Evolutionary conservation across 2,329 filamentous ascomycete species (phyloP).

Genomic region (Aschersonia sp.): DNA sequence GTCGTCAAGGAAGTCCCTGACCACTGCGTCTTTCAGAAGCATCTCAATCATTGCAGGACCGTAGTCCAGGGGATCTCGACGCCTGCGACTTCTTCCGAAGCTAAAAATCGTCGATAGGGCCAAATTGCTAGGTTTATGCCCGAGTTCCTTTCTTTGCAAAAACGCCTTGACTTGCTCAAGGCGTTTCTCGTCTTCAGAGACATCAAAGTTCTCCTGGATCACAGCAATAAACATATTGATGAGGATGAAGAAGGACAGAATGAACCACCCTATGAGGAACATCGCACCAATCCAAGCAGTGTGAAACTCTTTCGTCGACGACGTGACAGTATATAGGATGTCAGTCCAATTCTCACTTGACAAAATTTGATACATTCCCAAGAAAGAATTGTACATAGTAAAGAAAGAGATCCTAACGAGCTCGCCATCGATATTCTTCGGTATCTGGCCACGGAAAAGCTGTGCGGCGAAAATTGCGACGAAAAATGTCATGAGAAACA

Average conservation of each 20-base stretch:
- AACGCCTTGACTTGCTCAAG: conserved; percentile 93
- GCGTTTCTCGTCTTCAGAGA: conserved; percentile 95
- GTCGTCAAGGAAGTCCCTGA: conserved; percentile 87
- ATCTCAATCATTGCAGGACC: conserved; percentile 88
- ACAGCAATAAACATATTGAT: conserved; percentile 99
- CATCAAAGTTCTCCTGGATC: conserved; percentile 98
- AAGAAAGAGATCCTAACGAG: conserved; percentile 62
- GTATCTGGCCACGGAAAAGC: conserved; percentile 78
- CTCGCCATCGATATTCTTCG: conserved; percentile 43
- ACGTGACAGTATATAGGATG: conserved; percentile 71
- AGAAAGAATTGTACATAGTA: conserved; percentile 87
- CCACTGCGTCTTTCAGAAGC: conserved; percentile 90
- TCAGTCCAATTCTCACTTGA: conserved; percentile 94
- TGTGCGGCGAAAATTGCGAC: conserved; percentile 88
- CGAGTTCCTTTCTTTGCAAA: conserved; percentile 77
- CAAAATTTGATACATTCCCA: conserved; percentile 94
- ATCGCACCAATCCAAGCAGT: conserved; percentile 89
- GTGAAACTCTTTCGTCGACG: conserved; percentile 45
- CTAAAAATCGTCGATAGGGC: conserved; percentile 59
- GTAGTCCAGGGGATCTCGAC: conserved; percentile 77
- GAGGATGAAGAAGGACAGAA: conserved; percentile 85
- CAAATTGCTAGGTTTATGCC: conserved; percentile 56
- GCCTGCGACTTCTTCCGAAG: conserved; percentile 41
- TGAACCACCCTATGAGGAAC: conserved; percentile 92
- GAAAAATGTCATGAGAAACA: conserved; percentile 89